A percentile compares a stretch with the other conserved stretches of the same genome.
Evolutionary conservation across 2,329 filamentous ascomycete species (phyloP).

Genomic region (Aspergillus transmontanensis): DNA sequence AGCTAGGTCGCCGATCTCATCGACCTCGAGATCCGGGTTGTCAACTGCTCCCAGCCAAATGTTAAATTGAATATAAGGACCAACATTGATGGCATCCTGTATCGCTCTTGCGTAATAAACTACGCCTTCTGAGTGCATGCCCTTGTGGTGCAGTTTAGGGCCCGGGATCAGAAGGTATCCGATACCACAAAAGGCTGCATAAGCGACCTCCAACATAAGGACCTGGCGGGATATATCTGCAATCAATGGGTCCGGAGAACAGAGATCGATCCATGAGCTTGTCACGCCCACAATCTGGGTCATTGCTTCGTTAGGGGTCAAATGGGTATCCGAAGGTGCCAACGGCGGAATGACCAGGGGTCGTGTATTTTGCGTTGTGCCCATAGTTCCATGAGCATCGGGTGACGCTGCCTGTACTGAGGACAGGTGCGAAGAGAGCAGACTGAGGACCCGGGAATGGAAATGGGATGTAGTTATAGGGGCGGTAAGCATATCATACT

Average conservation of each 20-base stretch:
- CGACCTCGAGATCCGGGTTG: conserved; percentile 60
- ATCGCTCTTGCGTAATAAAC: conserved; percentile 82
- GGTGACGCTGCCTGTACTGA: conserved; percentile 40
- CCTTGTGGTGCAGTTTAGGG: conserved; percentile 66
- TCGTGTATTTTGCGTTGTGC: conserved; percentile 43
- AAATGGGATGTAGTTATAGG: conserved; percentile 64
- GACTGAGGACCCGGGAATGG: conserved; percentile 58
- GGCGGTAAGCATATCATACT: conserved; percentile 68
- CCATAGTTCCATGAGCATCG: conserved; percentile 42
- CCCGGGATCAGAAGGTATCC: conserved; percentile 81
- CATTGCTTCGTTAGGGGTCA: conserved; percentile 80
- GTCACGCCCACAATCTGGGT: conserved; percentile 75
- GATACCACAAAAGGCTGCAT: conserved; percentile 92
- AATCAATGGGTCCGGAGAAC: conserved; percentile 78
- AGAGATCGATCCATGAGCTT: conserved; percentile 93
- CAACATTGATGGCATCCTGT: conserved; percentile 74
- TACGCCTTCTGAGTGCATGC: conserved; percentile 51
- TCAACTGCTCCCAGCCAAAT: conserved; percentile 84
- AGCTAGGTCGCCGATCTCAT: conserved; percentile 48
- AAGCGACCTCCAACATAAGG: conserved; percentile 86
- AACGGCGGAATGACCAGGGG: conserved; percentile 45
- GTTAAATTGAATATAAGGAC: conserved; percentile 75
- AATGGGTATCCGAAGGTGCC: conserved; percentile 54
- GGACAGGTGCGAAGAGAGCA: conserved; percentile 55
- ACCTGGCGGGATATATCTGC: conserved; percentile 87